Conservation (phyloP, 768 basidiomycete genomes). For the Auriscalpium orientale region DNA sequence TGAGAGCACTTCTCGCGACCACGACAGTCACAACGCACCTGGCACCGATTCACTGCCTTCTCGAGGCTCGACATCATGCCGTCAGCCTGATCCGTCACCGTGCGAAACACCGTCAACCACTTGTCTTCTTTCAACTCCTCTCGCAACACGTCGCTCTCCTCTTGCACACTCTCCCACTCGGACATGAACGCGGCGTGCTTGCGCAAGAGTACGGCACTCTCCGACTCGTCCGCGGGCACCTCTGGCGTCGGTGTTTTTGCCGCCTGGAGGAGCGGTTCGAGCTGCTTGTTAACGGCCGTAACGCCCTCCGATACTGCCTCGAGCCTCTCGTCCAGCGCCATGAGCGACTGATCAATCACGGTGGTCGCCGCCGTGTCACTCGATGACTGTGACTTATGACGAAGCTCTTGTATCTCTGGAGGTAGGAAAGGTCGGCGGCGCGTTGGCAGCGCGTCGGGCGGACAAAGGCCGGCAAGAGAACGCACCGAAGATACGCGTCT, state of each 20-base stretch:
- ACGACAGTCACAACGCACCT: conserved; percentile 41
- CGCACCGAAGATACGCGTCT: conserved; percentile 85
- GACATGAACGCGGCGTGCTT: conserved; percentile 65
- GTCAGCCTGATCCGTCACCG: conserved; percentile 89
- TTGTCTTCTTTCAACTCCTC: conserved; percentile 97
- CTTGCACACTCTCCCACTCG: conserved; percentile 80
- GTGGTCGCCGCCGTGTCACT: conserved; percentile 52
- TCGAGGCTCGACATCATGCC: conserved; percentile 97
- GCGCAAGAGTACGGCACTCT: conserved; percentile 48
- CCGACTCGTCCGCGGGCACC: conserved; percentile 27
- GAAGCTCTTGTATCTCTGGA: conserved; percentile 85
- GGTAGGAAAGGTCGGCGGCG: neutral
- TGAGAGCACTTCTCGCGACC: conserved; percentile 2
- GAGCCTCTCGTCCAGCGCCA: conserved; percentile 71
- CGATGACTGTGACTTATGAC: conserved; percentile 73
- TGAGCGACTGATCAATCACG: conserved; percentile 76
- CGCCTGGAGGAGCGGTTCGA: conserved; percentile 50
- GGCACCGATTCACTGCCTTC: conserved; percentile 86
- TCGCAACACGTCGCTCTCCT: conserved; percentile 70
- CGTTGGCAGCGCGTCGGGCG: neutral
- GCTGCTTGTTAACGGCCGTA: conserved; percentile 55
- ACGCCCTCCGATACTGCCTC: conserved; percentile 68
- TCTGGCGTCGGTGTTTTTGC: conserved; percentile 42
- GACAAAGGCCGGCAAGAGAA: neutral
- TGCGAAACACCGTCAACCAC: conserved; percentile 92